phyloP scores from a whole-genome alignment of 805 yeast genomes.

The Dipodascopsis tothii region DNA sequence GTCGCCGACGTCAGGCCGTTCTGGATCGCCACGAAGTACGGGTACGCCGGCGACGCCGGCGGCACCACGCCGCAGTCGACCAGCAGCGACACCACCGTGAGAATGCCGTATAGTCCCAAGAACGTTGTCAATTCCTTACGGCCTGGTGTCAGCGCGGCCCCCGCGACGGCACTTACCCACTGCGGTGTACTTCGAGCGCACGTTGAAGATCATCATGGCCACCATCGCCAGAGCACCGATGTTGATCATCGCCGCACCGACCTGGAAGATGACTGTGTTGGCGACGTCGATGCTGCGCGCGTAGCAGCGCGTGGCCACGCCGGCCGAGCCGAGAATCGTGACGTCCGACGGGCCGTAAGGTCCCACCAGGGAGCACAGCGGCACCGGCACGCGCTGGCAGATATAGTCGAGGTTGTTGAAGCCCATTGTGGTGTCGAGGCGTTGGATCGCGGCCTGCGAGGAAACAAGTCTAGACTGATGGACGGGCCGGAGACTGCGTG shows the following conservation, averaged over 20 bases:
- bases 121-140: constrained; percentile 75
- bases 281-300: constrained; percentile 81
- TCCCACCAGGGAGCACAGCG: constrained; percentile 69
- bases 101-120: constrained; percentile 51
- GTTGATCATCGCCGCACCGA: constrained; percentile 81
- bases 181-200: constrained; percentile 83
- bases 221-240: constrained; percentile 62
- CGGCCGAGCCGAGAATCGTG: constrained; percentile 34
- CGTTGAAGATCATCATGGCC: constrained; percentile 64
- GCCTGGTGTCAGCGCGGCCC: constrained; percentile 29
- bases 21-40: constrained; percentile 78
- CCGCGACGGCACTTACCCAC: constrained; percentile 40
- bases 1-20: constrained; percentile 64
- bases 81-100: constrained; percentile 58
- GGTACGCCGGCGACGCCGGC: constrained; percentile 66
- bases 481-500: too few species aligned
- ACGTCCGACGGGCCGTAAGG: constrained; percentile 36
- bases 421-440: too few species aligned
- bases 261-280: constrained; percentile 81
- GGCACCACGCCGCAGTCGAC: constrained; percentile 93
- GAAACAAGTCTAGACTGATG: background rate
- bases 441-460: background rate
- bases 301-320: constrained; percentile 71
- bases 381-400: constrained; percentile 64
- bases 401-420: constrained; percentile 60